Evolutionary conservation across 305 asterid species (phyloP), one percentile per base, ranked within the genome.

Genomic region (Fraxinus ornus): DNA sequence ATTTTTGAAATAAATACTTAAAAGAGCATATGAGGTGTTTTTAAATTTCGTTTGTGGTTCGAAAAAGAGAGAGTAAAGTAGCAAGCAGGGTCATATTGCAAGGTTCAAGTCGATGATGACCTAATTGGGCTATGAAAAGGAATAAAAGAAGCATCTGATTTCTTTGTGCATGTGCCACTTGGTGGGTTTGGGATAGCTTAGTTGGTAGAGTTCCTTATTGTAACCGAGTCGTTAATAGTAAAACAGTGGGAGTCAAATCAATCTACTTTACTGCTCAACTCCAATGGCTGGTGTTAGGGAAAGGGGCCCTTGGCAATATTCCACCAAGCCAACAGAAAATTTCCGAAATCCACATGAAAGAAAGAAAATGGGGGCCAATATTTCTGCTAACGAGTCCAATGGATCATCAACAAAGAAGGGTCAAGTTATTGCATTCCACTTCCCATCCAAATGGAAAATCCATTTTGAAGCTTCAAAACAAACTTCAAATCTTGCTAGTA

Each of bases 381-480:
- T 64, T 74, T 92, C 97, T 0, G 28, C 80, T 28, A 62, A 79
- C 17, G 89, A 85, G 22, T 64, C 82, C 57, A 70, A 37, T 6
- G 66, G 21, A 36, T 26, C 84, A 19, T 75, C 84, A 36, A 44
- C 76, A 62, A 84, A 70, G 79, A 84, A 79, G 72, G 86, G 90
- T 75, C 84, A n/a, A 55, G 92, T 93, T 49, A 81, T 85, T 47
- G 81, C 86, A 22, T 90, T 93, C 85, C 97, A 90, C 87, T 92
- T 95, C 44, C 84, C 94, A 3, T 33, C 88, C 2, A 86, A 86
- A 74, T 93, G 95, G 97, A 91, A 86, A 88, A 77, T 76, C 72
- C 92, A 91, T 79, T 86, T 87, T 17, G 93, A 91, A 70, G 88
- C 89, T 62, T 91, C 91, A 0, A 93, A 88, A 79, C 83, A 84